These are phyloP conservation scores for Stephania japonica DNA, from an alignment of 164 flowering plant species.

Conservation along the genomic window DNA sequence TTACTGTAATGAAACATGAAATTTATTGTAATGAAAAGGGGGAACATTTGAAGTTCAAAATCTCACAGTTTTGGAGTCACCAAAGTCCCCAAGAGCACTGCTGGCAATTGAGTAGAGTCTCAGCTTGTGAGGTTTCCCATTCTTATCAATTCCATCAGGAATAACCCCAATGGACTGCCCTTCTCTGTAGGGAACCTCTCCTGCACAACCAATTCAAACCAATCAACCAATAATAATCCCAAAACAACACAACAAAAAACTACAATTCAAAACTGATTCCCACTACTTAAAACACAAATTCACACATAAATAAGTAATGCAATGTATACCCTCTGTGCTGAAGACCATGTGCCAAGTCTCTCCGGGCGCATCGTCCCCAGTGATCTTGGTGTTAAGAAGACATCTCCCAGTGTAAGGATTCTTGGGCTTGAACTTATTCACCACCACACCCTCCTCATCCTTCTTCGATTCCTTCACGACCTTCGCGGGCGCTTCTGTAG, in stretches of 20 bases:
- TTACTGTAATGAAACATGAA: not conserved
- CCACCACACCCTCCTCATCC: conserved; percentile 75
- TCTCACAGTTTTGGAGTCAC: conserved; percentile 95
- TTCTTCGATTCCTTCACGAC: conserved; percentile 76
- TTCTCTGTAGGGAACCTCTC: conserved; percentile 91
- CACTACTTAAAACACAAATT: not conserved
- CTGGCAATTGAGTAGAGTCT: conserved; percentile 97
- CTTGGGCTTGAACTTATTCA: conserved; percentile 87
- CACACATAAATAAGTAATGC: not conserved
- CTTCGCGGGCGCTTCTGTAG: conserved; percentile 78
- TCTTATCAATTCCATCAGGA: conserved; percentile 84
- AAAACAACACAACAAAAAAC: not conserved
- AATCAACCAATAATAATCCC: conserved; percentile 7
- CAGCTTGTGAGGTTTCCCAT: conserved; percentile 94
- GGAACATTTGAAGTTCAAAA: not conserved
- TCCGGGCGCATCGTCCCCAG: conserved; percentile 98
- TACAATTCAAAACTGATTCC: not conserved
- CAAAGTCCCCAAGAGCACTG: conserved; percentile 98
- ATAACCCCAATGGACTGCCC: conserved; percentile 95
- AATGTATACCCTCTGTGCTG: conserved; percentile 74
- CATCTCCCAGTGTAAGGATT: conserved; percentile 73
- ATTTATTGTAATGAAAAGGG: not conserved
- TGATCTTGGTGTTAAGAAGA: conserved; percentile 90
- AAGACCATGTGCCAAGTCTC: conserved; percentile 99
- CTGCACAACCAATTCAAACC: conserved; percentile 26